phyloP scores from a whole-genome alignment of 306 rosid species.

The Malus fusca region DNA sequence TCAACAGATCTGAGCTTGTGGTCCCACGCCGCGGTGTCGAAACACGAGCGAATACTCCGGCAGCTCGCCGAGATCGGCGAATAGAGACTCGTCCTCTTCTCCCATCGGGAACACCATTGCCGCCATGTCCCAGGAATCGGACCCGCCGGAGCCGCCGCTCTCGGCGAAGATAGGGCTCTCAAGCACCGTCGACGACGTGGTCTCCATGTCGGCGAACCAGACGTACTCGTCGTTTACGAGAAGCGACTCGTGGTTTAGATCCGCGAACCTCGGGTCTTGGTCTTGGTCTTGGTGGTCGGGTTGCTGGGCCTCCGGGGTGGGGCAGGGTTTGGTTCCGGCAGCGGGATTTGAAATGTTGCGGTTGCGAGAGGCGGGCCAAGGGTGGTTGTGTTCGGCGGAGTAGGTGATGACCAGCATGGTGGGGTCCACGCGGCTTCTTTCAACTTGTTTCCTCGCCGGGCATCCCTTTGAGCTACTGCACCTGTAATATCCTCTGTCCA shows the following conservation, averaged over 20 bases:
- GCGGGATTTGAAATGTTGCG: neutral
- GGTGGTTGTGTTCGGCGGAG: slow-evolving; percentile 83
- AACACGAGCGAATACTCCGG: slow-evolving; percentile 80
- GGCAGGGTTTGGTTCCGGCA: neutral
- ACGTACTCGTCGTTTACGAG: slow-evolving; percentile 38
- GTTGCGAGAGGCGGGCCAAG: slow-evolving; percentile 68
- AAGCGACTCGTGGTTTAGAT: slow-evolving; percentile 26
- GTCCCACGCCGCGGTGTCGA: slow-evolving; percentile 55
- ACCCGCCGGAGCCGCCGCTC: neutral
- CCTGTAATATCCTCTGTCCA: slow-evolving; percentile 75
- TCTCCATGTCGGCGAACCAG: slow-evolving; percentile 69
- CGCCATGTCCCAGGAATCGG: slow-evolving; percentile 27
- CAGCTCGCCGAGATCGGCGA: slow-evolving; percentile 85
- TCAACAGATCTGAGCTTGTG: slow-evolving; percentile 36
- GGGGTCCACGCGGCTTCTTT: slow-evolving; percentile 78
- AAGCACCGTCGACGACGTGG: slow-evolving; percentile 46
- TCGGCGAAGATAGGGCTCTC: slow-evolving; percentile 52
- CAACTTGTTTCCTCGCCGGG: slow-evolving; percentile 95
- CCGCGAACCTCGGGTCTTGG: slow-evolving; percentile 24
- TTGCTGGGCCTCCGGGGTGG: neutral
- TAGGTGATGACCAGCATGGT: slow-evolving; percentile 78
- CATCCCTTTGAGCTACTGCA: slow-evolving; percentile 94
- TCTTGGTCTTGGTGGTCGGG: slow-evolving; percentile 3
- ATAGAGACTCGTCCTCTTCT: slow-evolving; percentile 79
- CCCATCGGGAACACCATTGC: slow-evolving; percentile 61